These are phyloP conservation scores for Hypoxylon sp. DNA, from an alignment of 2,329 filamentous ascomycete species.

Conservation along the genomic window DNA sequence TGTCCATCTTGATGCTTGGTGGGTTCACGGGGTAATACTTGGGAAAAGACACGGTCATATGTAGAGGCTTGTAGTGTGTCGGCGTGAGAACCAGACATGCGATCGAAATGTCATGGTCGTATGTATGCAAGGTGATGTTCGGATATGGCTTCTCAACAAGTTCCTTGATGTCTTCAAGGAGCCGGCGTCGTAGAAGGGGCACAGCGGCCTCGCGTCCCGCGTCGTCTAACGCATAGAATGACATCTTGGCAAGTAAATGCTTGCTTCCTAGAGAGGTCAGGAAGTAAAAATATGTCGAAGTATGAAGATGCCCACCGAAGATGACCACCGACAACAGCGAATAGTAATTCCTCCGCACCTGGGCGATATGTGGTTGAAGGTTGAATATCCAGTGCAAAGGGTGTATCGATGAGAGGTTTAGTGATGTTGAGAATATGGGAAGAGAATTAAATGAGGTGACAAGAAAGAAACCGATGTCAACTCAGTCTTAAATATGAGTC, in stretches of 20 bases:
- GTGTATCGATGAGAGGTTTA: background rate
- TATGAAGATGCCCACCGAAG: background rate
- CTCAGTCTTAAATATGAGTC: background rate
- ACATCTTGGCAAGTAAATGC: conserved; percentile 9
- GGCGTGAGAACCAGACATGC: conserved; percentile 63
- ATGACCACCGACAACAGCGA: background rate
- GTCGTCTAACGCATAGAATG: no score
- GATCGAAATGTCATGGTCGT: conserved; percentile 55
- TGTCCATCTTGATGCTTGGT: conserved; percentile 60
- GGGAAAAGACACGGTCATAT: conserved; percentile 60
- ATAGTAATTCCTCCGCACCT: background rate
- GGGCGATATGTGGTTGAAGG: background rate
- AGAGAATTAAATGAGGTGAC: background rate
- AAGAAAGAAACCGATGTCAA: background rate
- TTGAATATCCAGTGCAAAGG: background rate
- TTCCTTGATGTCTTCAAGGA: conserved; percentile 63
- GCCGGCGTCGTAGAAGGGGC: conserved; percentile 48
- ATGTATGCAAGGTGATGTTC: conserved; percentile 59
- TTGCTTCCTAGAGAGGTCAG: background rate
- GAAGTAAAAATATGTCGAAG: background rate
- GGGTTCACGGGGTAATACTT: conserved; percentile 58
- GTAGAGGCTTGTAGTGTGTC: conserved; percentile 57
- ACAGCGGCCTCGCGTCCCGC: background rate
- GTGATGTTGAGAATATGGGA: background rate
- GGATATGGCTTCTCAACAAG: conserved; percentile 63